phyloP scores from a whole-genome alignment of 1,284 basidiomycete genomes.

The Spongiforma sp. region DNA sequence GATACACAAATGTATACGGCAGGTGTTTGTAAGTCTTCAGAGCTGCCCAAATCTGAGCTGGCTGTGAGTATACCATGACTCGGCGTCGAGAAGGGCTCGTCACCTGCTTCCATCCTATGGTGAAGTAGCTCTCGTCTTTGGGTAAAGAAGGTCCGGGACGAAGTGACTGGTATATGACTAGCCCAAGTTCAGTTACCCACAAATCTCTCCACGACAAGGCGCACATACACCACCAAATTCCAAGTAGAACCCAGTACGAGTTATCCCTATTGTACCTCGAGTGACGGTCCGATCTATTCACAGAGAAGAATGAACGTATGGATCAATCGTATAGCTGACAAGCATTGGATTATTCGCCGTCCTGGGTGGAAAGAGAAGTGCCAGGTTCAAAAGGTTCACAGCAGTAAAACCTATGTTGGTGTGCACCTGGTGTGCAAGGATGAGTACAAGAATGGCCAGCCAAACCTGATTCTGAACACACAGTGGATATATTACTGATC shows the following conservation, averaged over 20 bases:
- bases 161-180: slow-evolving; percentile 79
- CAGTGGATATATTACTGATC: slow-evolving; percentile 86
- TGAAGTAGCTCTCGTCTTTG: slow-evolving; percentile 72
- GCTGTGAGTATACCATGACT: slow-evolving; percentile 1
- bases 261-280: slow-evolving; percentile 54
- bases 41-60: slow-evolving; percentile 67
- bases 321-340: slow-evolving; percentile 70
- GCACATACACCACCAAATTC: slow-evolving; percentile 81
- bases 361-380: slow-evolving; percentile 72
- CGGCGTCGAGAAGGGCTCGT: neutral
- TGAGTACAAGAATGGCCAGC: slow-evolving; percentile 6
- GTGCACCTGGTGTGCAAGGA: slow-evolving; percentile 54
- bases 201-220: neutral
- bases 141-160: slow-evolving; percentile 77
- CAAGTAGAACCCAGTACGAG: slow-evolving; percentile 75
- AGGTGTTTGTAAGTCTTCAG: slow-evolving; percentile 72
- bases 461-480: slow-evolving; percentile 41
- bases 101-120: slow-evolving; percentile 83
- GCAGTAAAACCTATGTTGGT: slow-evolving; percentile 79
- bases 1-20: slow-evolving; percentile 78
- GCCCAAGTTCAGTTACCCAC: slow-evolving; percentile 1
- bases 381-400: slow-evolving; percentile 70
- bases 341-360: slow-evolving; percentile 62
- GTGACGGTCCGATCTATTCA: slow-evolving; percentile 4
- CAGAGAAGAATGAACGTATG: slow-evolving; percentile 47